Conservation (phyloP, 257 asterid genomes). For the Buddleja alternifolia region DNA sequence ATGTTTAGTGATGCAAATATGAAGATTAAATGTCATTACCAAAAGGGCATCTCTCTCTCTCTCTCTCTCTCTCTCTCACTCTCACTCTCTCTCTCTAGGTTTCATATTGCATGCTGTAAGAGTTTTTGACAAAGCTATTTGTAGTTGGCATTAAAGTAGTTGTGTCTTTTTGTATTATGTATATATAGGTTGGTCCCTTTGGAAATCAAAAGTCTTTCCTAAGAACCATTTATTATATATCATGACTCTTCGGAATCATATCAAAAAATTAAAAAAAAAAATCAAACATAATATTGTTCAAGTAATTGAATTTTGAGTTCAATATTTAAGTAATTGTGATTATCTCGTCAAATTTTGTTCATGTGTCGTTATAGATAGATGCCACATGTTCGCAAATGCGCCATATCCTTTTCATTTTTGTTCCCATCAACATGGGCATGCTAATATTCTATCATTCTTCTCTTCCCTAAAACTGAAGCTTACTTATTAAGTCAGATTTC, state of each 20-base stretch:
- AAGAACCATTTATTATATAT: conserved; percentile 31
- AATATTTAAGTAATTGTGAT: conserved; percentile 9
- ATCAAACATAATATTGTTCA: conserved; percentile 29
- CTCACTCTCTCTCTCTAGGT: no score
- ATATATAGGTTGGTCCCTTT: conserved; percentile 50
- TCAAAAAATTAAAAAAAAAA: conserved; percentile 5
- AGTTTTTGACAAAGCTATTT: conserved; percentile 36
- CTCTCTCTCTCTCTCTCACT: conserved; percentile 24
- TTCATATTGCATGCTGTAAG: conserved; percentile 33
- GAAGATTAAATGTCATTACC: no score
- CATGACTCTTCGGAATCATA: conserved; percentile 19
- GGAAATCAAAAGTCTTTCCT: conserved; percentile 36
- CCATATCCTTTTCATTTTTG: conserved; percentile 35
- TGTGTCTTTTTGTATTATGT: conserved; percentile 25
- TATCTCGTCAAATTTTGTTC: conserved; percentile 8
- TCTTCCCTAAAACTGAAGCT: conserved; percentile 34
- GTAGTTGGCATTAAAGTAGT: conserved; percentile 46
- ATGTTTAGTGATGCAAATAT: no score
- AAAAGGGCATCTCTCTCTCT: not conserved
- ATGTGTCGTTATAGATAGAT: conserved; percentile 20
- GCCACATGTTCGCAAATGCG: conserved; percentile 48
- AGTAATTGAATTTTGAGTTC: conserved; percentile 31
- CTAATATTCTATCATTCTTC: conserved; percentile 47
- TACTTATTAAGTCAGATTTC: conserved; percentile 13
- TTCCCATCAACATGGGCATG: conserved; percentile 33